These are phyloP conservation scores for Macrotyloma uniflorum DNA, from an alignment of 306 rosid genomes.

Conservation along the genomic window DNA sequence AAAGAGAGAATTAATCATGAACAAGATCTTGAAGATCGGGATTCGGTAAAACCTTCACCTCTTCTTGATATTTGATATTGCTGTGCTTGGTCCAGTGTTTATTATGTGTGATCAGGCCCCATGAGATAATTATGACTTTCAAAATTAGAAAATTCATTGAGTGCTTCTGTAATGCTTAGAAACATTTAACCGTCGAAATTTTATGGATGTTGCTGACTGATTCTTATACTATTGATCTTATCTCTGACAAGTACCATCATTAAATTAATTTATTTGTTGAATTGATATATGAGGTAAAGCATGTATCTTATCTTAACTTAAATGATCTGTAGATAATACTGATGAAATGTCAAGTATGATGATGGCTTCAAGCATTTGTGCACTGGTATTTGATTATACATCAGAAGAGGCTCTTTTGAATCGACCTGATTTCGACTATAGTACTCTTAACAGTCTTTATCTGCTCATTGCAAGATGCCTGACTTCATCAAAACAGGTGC, in stretches of 20 bases:
- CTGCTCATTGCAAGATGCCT: slow-evolving; percentile 67
- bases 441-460: slow-evolving; percentile 58
- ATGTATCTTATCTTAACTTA: slow-evolving; percentile 25
- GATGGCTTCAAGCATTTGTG: slow-evolving; percentile 86
- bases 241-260: not conserved
- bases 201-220: not conserved
- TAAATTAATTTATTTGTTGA: slow-evolving; percentile 5
- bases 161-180: slow-evolving; percentile 9
- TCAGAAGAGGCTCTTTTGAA: slow-evolving; percentile 74
- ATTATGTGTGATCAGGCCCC: not conserved
- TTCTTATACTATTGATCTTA: slow-evolving; percentile 1
- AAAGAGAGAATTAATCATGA: not conserved
- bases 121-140: not conserved
- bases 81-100: slow-evolving; percentile 22
- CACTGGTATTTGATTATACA: slow-evolving; percentile 73
- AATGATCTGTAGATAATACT: slow-evolving; percentile 54
- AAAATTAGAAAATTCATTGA: not conserved
- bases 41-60: not conserved
- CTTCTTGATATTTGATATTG: slow-evolving; percentile 9
- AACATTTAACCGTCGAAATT: slow-evolving; percentile 12
- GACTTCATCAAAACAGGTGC: slow-evolving; percentile 68
- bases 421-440: slow-evolving; percentile 54
- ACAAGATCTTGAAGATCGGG: not conserved
- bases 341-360: slow-evolving; percentile 60
- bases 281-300: slow-evolving; percentile 25